phyloP scores from a whole-genome alignment of 306 rosid species.

The Vigna nakashimae region DNA sequence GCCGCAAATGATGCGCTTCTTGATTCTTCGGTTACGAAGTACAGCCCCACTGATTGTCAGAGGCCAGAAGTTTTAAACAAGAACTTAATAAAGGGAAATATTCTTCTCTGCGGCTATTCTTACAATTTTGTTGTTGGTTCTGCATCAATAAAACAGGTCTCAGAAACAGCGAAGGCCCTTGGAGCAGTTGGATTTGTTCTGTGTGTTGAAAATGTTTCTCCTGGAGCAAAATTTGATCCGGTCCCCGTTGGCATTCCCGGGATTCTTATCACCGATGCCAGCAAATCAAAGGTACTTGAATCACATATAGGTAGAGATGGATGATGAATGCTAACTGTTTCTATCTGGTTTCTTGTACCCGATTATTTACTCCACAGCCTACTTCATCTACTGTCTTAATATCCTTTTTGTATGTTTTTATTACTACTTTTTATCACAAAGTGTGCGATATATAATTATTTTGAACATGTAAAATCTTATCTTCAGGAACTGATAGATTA shows the following conservation, averaged over 20 bases:
- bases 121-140: conserved; percentile 87
- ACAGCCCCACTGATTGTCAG: conserved; percentile 94
- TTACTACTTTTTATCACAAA: conserved; percentile 11
- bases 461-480: conserved; percentile 42
- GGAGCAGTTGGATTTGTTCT: conserved; percentile 99
- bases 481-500: conserved; percentile 88
- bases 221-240: conserved; percentile 92
- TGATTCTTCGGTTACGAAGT: conserved; percentile 84
- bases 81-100: conserved; percentile 85
- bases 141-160: conserved; percentile 86
- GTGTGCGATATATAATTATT: conserved; percentile 32
- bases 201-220: conserved; percentile 88
- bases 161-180: conserved; percentile 91
- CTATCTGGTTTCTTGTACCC: background rate
- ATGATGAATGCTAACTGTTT: conserved; percentile 21
- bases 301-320: conserved; percentile 16
- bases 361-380: background rate
- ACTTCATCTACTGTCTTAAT: conserved; percentile 1
- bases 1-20: conserved; percentile 89
- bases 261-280: conserved; percentile 80
- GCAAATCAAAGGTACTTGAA: conserved; percentile 78
- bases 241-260: conserved; percentile 94
- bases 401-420: conserved; percentile 14
- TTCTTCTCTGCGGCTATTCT: conserved; percentile 98
- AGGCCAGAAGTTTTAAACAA: conserved; percentile 87